Percentiles rank a stretch among this genome's conserved stretches.
These are phyloP conservation scores for Aureobasidium lini DNA, from an alignment of 2,329 filamentous ascomycete genomes.

Conservation along the genomic window DNA sequence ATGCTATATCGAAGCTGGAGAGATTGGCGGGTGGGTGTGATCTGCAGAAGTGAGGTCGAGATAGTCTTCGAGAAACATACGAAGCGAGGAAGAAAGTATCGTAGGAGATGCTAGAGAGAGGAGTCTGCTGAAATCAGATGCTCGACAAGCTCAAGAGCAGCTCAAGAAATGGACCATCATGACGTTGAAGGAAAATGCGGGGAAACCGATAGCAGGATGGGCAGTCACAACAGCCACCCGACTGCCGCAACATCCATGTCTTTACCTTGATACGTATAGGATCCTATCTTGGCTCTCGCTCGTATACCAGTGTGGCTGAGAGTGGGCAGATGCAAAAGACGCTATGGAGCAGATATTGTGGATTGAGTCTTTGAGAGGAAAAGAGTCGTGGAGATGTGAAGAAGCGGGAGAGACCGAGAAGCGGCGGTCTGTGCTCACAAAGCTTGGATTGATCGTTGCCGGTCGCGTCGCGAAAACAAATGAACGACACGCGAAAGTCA, in stretches of 20 bases:
- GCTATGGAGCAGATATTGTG: too few relatives aligned
- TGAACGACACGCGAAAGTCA: background rate
- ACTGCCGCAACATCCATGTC: too few relatives aligned
- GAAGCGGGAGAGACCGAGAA: background rate
- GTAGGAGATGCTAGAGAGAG: background rate
- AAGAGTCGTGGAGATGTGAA: too few relatives aligned
- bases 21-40: too few relatives aligned
- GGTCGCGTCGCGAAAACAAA: background rate
- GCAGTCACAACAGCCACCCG: background rate
- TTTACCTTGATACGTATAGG: too few relatives aligned
- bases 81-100: too few relatives aligned
- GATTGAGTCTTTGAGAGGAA: background rate
- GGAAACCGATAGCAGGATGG: background rate
- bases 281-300: background rate
- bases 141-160: background rate
- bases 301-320: too few relatives aligned
- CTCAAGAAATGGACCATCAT: background rate
- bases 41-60: background rate
- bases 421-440: background rate
- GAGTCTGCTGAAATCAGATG: background rate
- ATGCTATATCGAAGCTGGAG: background rate
- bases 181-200: background rate
- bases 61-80: slow-evolving; percentile 2
- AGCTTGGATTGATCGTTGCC: background rate
- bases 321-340: background rate